Conservation (phyloP, 1,284 basidiomycete species). For the Rhodotorula sp. region DNA sequence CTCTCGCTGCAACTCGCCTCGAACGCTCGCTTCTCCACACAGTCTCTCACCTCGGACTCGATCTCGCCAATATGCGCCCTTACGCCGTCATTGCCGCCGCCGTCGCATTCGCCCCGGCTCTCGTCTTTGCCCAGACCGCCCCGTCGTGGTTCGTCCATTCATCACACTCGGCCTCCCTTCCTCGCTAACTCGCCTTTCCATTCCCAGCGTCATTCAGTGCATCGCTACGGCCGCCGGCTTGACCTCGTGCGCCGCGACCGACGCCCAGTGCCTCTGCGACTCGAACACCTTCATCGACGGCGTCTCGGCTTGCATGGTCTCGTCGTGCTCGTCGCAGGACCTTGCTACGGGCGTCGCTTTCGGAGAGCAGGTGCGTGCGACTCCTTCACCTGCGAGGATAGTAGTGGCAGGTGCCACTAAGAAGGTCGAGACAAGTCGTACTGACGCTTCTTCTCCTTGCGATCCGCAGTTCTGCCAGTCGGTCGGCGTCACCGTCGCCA, state of each 20-base stretch:
- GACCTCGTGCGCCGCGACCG: slow-evolving; percentile 22
- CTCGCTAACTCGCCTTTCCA: background rate
- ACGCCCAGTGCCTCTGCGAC: slow-evolving; percentile 27
- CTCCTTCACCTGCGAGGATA: too few relatives aligned
- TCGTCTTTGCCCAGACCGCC: slow-evolving; percentile 14
- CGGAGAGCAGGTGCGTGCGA: slow-evolving; percentile 17
- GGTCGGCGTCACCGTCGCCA: slow-evolving; percentile 11
- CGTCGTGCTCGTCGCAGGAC: slow-evolving; percentile 2
- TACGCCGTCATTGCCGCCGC: slow-evolving; percentile 24
- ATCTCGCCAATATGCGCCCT: slow-evolving; percentile 16
- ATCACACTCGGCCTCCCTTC: background rate
- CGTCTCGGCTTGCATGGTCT: slow-evolving; percentile 15
- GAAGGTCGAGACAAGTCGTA: too few relatives aligned
- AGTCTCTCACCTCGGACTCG: background rate
- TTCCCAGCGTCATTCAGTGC: slow-evolving; percentile 25
- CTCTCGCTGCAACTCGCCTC: background rate
- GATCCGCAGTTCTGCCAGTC: slow-evolving; percentile 18
- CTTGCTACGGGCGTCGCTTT: slow-evolving; percentile 11
- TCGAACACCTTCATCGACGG: slow-evolving; percentile 19
- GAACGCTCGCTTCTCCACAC: background rate
- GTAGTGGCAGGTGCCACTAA: background rate
- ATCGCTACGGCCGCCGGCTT: slow-evolving; percentile 5
- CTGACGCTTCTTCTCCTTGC: background rate
- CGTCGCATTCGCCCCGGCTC: slow-evolving; percentile 12
- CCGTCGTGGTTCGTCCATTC: slow-evolving; percentile 14